A percentile compares a stretch with the other conserved stretches of the same genome.
Conservation (phyloP, 1,284 basidiomycete genomes). For the Pseudozyma pruni region DNA sequence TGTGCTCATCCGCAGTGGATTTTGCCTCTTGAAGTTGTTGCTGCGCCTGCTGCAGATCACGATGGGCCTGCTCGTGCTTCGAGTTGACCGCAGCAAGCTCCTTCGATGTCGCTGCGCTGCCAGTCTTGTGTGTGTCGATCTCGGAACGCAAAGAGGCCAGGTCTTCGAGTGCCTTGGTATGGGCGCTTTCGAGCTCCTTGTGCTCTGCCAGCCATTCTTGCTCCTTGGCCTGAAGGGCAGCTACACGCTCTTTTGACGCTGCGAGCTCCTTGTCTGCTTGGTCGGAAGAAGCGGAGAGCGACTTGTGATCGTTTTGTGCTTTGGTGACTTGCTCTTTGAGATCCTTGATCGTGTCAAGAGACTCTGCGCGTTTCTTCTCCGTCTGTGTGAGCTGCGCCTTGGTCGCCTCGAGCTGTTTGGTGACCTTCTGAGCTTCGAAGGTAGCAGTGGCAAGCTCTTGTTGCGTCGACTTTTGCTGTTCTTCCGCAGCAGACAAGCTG, state of each 20-base stretch:
- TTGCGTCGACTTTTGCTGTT: conserved; percentile 11
- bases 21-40: conserved; percentile 17
- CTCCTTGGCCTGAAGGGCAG: conserved; percentile 13
- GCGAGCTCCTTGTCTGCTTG: conserved; percentile 25
- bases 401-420: conserved; percentile 18
- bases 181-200: conserved; percentile 26
- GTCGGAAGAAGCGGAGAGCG: conserved; percentile 11
- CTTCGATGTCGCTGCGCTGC: conserved; percentile 15
- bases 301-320: conserved; percentile 23
- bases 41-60: conserved; percentile 20
- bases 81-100: conserved; percentile 21
- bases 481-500: conserved; percentile 8
- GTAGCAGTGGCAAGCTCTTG: conserved; percentile 15
- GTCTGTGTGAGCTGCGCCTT: conserved; percentile 7
- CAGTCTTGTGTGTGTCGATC: conserved; percentile 22
- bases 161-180: conserved; percentile 20
- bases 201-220: conserved; percentile 29
- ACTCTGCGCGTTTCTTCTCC: conserved; percentile 15
- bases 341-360: conserved; percentile 14
- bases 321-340: conserved; percentile 27
- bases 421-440: conserved; percentile 7
- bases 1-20: conserved; percentile 3
- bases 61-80: conserved; percentile 19
- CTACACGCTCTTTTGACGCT: conserved; percentile 23
- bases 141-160: conserved; percentile 17